phyloP scores from a whole-genome alignment of 768 basidiomycete genomes.

The Lactarius indigo region DNA sequence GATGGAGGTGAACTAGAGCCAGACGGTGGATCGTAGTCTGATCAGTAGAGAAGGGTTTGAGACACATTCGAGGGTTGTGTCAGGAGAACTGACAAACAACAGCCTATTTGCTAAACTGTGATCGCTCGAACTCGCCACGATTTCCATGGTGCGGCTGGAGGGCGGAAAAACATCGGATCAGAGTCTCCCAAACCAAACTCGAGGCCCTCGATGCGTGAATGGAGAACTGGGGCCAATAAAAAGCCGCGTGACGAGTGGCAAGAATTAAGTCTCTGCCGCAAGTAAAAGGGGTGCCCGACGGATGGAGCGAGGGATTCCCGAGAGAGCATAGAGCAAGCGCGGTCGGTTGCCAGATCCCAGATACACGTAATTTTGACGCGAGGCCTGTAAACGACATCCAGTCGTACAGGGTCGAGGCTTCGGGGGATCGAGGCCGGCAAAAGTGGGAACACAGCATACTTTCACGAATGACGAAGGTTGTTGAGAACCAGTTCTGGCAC shows the following conservation, averaged over 20 bases:
- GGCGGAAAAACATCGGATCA: constrained; percentile 24
- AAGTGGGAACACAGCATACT: constrained; percentile 7
- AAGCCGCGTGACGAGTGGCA: constrained; percentile 11
- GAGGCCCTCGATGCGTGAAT: constrained; percentile 24
- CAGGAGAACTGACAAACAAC: neutral
- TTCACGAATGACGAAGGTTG: neutral
- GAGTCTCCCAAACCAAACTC: constrained; percentile 12
- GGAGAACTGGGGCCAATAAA: constrained; percentile 13
- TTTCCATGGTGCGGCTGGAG: constrained; percentile 15
- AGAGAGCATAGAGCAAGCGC: constrained; percentile 14
- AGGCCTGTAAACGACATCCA: neutral
- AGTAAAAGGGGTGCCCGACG: constrained; percentile 11
- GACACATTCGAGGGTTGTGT: constrained; percentile 19
- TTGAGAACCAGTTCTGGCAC: neutral
- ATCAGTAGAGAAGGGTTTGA: constrained; percentile 16
- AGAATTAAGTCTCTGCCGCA: constrained; percentile 20
- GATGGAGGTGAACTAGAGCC: constrained; percentile 4
- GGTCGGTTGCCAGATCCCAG: constrained; percentile 11
- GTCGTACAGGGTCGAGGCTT: constrained; percentile 8
- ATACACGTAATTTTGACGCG: constrained; percentile 20
- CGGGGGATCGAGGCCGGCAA: constrained; percentile 8
- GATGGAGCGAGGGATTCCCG: neutral
- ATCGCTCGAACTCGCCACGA: constrained; percentile 19
- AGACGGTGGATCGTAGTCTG: constrained; percentile 11
- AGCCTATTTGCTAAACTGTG: constrained; percentile 15